Conservation (phyloP, 306 rosid species). For the Acacia melanoxylon region DNA sequence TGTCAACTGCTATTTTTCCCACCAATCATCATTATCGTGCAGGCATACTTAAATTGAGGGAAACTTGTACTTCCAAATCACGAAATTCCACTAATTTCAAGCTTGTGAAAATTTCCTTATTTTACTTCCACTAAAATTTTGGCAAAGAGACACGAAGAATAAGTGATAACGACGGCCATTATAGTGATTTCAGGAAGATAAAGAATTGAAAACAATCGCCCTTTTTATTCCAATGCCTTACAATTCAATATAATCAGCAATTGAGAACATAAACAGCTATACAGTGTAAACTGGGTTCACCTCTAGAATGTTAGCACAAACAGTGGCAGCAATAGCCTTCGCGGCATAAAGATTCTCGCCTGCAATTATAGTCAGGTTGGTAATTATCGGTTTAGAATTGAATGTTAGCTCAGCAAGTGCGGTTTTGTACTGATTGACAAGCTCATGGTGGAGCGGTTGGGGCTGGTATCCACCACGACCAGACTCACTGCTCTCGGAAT, state of each 20-base stretch:
- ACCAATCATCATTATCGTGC: slow-evolving; percentile 3
- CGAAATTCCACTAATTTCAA: slow-evolving; percentile 15
- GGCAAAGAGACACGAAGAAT: slow-evolving; percentile 6
- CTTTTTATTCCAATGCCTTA: slow-evolving; percentile 31
- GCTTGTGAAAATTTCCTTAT: slow-evolving; percentile 12
- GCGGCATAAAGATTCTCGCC: slow-evolving; percentile 85
- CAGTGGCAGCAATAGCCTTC: slow-evolving; percentile 63
- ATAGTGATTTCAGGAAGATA: neutral
- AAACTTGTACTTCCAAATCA: neutral
- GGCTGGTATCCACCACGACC: slow-evolving; percentile 75
- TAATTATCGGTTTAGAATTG: slow-evolving; percentile 93
- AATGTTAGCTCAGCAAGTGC: slow-evolving; percentile 96
- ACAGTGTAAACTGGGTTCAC: slow-evolving; percentile 71
- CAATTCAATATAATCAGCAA: slow-evolving; percentile 41
- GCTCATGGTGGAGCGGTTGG: slow-evolving; percentile 81
- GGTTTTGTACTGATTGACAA: slow-evolving; percentile 77
- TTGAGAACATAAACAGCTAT: slow-evolving; percentile 40
- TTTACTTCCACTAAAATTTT: neutral
- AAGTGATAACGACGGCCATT: slow-evolving; percentile 9
- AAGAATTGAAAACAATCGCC: neutral
- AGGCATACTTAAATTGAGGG: slow-evolving; percentile 6
- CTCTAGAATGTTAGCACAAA: slow-evolving; percentile 86
- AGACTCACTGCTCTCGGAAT: slow-evolving; percentile 51
- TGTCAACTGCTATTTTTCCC: slow-evolving; percentile 11
- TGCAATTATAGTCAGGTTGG: slow-evolving; percentile 94